Conservation (phyloP, 139 green algal genomes). For the Nannochloris sp. region DNA sequence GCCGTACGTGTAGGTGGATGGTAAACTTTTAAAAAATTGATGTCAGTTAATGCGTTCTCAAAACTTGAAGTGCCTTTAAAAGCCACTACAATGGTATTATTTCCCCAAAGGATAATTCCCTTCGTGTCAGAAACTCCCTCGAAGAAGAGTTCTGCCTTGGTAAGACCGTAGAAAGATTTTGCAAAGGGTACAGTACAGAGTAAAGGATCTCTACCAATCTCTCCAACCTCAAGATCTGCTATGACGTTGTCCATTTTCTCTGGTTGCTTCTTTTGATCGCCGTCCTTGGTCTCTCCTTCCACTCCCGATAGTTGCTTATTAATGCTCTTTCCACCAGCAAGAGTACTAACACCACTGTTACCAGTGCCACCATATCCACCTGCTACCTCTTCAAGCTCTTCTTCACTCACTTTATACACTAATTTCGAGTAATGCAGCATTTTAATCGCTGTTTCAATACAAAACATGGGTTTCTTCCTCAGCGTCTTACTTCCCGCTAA, state of each 20-base stretch:
- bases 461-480: constrained; percentile 50
- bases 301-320: too few species aligned
- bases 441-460: constrained; percentile 54
- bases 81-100: constrained; percentile 21
- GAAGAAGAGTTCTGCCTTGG: constrained; percentile 24
- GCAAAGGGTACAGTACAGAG: not conserved
- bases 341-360: not conserved
- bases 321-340: not conserved
- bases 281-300: too few species aligned
- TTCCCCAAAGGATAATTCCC: constrained; percentile 30
- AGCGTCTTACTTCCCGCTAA: not conserved
- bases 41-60: constrained; percentile 36
- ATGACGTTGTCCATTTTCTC: constrained; percentile 24
- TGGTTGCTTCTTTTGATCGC: constrained; percentile 5
- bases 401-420: constrained; percentile 29
- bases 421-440: constrained; percentile 45
- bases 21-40: constrained; percentile 4
- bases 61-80: constrained; percentile 28
- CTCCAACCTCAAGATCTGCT: constrained; percentile 12
- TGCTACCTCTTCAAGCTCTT: not conserved
- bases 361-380: not conserved
- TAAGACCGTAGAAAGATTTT: too few species aligned
- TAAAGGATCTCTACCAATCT: not conserved
- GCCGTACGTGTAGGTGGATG: not conserved
- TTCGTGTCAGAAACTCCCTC: constrained; percentile 30